A percentile compares a stretch with the other conserved stretches of the same genome.
These are phyloP conservation scores for Theobroma cacao DNA, from an alignment of 345 rosid species.

Conservation along the genomic window DNA sequence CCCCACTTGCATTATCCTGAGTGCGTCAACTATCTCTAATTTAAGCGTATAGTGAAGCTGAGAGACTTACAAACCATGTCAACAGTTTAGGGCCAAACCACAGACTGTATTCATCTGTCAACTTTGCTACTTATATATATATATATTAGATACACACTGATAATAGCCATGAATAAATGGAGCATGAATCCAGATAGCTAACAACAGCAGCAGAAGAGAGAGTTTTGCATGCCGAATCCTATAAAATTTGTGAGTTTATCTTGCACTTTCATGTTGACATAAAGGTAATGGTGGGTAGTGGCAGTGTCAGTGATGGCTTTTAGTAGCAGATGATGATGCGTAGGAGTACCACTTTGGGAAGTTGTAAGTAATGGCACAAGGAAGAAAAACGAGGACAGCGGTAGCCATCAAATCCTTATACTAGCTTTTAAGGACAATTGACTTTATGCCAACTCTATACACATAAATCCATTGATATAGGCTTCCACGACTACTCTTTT, in stretches of 20 bases:
- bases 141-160: too few relatives aligned
- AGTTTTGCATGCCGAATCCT: neutral
- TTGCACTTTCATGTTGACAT: neutral
- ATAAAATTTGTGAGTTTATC: neutral
- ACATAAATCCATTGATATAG: neutral
- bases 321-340: constrained; percentile 20
- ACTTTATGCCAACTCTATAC: constrained; percentile 36
- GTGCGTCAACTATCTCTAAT: neutral
- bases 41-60: neutral
- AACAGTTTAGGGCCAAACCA: neutral
- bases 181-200: neutral
- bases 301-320: neutral
- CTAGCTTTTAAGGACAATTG: constrained; percentile 22
- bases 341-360: constrained; percentile 28
- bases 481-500: neutral
- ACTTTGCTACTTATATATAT: too few relatives aligned
- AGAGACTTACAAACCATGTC: neutral
- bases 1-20: neutral
- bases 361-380: constrained; percentile 32
- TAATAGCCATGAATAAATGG: too few relatives aligned
- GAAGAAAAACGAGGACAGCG: constrained; percentile 4
- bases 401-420: constrained; percentile 22
- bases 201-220: too few relatives aligned
- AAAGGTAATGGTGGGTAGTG: neutral
- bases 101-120: neutral